A percentile compares a stretch with the other conserved stretches of the same genome.
These are phyloP conservation scores for Lojkania enalia DNA, from an alignment of 2,329 filamentous ascomycete genomes.

Conservation along the genomic window DNA sequence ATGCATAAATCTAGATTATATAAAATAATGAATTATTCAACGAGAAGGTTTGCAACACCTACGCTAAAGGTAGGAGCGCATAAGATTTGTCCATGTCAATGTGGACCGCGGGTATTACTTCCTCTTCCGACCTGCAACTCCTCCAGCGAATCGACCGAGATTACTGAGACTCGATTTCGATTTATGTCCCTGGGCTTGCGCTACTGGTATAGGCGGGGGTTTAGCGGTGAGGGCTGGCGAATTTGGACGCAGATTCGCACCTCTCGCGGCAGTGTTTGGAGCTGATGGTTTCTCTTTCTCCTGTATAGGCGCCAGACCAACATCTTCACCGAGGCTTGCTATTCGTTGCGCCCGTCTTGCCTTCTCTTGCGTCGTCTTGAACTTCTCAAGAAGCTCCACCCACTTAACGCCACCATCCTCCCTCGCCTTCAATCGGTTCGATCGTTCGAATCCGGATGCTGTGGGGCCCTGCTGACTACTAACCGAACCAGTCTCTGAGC, in stretches of 20 bases:
- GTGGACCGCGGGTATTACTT: slow-evolving; percentile 25
- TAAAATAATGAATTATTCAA: too few relatives aligned
- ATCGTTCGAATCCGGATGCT: slow-evolving; percentile 52
- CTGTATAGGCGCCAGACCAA: slow-evolving; percentile 25
- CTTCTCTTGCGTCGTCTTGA: slow-evolving; percentile 85
- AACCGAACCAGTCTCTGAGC: slow-evolving; percentile 44
- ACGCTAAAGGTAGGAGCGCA: too few relatives aligned
- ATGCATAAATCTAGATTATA: neutral
- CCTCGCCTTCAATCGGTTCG: slow-evolving; percentile 77
- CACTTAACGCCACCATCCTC: slow-evolving; percentile 87
- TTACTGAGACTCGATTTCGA: slow-evolving; percentile 49
- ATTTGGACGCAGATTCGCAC: slow-evolving; percentile 20
- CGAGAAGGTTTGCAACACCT: too few relatives aligned
- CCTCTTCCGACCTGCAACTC: slow-evolving; percentile 44
- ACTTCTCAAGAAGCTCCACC: slow-evolving; percentile 92
- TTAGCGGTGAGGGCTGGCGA: slow-evolving; percentile 27
- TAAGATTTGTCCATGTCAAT: too few relatives aligned
- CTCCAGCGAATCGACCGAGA: slow-evolving; percentile 50
- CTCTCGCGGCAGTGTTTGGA: slow-evolving; percentile 33
- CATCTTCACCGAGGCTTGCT: slow-evolving; percentile 45
- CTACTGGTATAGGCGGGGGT: slow-evolving; percentile 22
- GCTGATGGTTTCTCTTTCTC: slow-evolving; percentile 34
- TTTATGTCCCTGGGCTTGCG: slow-evolving; percentile 34
- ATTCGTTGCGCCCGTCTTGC: slow-evolving; percentile 71
- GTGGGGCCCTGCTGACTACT: slow-evolving; percentile 40